Percentiles rank a stretch among this genome's conserved stretches.
Conservation (phyloP, 306 rosid genomes). For the Psophocarpus tetragonolobus region DNA sequence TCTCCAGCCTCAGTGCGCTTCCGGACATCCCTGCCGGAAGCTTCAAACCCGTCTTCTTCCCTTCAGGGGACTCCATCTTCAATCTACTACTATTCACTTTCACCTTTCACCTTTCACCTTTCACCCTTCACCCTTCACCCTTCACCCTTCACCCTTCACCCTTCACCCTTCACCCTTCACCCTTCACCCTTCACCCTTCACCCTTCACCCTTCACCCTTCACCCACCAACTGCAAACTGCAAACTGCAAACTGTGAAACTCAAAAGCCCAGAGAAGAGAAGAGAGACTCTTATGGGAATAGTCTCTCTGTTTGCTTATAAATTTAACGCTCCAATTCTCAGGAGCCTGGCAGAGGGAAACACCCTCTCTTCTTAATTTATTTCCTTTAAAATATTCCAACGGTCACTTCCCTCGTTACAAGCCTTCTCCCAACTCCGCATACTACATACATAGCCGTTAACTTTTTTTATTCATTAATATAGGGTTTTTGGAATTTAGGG, state of each 20-base stretch:
- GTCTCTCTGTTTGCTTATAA: background rate
- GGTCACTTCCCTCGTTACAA: background rate
- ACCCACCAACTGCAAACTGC: too few species aligned
- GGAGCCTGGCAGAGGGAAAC: background rate
- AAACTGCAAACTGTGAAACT: too few species aligned
- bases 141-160: too few species aligned
- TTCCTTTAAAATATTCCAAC: background rate
- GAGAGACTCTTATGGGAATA: background rate
- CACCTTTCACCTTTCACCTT: too few species aligned
- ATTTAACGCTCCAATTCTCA: background rate
- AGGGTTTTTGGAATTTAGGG: background rate
- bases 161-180: too few species aligned
- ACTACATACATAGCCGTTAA: background rate
- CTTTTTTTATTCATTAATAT: background rate
- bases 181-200: too few species aligned
- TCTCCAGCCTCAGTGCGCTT: constrained; percentile 68
- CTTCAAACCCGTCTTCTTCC: constrained; percentile 59
- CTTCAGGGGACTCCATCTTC: constrained; percentile 72
- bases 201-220: too few species aligned
- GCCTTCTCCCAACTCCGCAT: background rate
- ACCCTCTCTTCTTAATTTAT: background rate
- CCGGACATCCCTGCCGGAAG: constrained; percentile 94
- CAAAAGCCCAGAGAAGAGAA: background rate
- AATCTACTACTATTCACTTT: background rate
- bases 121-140: too few species aligned